Evolutionary conservation across 768 basidiomycete species (phyloP), one percentile per base, ranked within the genome.

Genomic region (Tulasnella sp.): DNA sequence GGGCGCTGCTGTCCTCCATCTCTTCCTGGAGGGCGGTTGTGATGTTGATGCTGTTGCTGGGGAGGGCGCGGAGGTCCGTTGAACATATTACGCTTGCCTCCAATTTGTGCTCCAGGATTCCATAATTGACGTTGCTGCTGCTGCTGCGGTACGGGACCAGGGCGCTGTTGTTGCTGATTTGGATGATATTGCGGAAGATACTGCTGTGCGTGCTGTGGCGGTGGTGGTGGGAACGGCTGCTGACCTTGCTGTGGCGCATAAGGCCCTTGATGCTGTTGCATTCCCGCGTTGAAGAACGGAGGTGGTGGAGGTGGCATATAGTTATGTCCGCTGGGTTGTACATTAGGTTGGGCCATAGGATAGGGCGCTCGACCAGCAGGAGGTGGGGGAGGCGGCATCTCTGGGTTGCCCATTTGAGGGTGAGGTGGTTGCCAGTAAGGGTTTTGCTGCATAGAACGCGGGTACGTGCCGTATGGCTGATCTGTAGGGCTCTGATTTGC

Each of bases 81-180:
- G 37, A 81, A 80, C 39, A 69, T 49, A 31, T 78, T 74, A n/a
- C 80, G 79, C 25, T 79, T 76, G 39, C 79, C 77, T 37, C 80
- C 81, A 2, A 82, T 80, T 64, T 82, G 83, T 42, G 82, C 82
- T 73, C 77, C 83, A 39, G 80, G 83, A 75, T 34, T 79, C 82
- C 81, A 74, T 82, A 83, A 39, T 81, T 73, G 52, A 78, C 78
- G 67, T 25, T 86, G 84, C 67, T 83, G 79, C 36, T 79, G 78
- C 67, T 81, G 82, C 71, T 82, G 85, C 42, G 81, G 83, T 40
- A 79, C 81, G 37, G 58, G 58, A 1, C 58, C 58, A 77, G 78
- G 84, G 22, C 82, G 84, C 29, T 83, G 79, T 72, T 82, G 84
- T 77, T 86, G 85, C 3, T 83, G 80, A 78, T 85, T 83, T 8